phyloP scores from a whole-genome alignment of 805 yeast genomes.

The Starmerella bacillaris region DNA sequence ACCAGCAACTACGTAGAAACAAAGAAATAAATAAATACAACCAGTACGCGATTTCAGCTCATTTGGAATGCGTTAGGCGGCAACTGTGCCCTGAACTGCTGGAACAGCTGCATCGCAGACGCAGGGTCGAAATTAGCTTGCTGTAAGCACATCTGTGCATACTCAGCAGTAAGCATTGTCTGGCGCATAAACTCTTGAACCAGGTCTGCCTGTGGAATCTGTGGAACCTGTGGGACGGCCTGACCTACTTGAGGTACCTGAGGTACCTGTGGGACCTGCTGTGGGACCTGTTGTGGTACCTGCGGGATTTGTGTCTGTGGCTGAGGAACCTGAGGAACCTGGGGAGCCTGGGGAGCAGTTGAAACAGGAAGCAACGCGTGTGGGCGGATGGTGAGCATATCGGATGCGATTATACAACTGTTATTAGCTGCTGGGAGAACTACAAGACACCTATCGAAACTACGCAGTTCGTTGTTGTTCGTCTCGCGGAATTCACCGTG shows the following conservation, averaged over 20 bases:
- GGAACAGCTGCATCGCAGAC: conserved; percentile 51
- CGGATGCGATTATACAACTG: conserved; percentile 69
- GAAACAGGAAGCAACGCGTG: conserved; percentile 20
- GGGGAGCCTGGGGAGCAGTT: conserved; percentile 11
- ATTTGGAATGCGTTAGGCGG: conserved; percentile 37
- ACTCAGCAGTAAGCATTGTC: conserved; percentile 63
- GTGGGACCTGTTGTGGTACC: background rate
- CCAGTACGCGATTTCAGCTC: background rate
- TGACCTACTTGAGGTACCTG: conserved; percentile 8
- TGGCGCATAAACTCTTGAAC: conserved; percentile 47
- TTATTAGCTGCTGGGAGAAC: conserved; percentile 53
- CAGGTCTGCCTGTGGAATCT: conserved; percentile 32
- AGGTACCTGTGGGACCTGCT: background rate
- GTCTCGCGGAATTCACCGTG: conserved; percentile 74
- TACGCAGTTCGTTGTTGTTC: conserved; percentile 34
- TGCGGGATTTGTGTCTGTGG: background rate
- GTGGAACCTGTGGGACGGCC: background rate
- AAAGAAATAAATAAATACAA: too few species aligned
- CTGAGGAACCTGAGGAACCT: conserved; percentile 5
- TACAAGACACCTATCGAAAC: conserved; percentile 76
- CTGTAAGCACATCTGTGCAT: conserved; percentile 64
- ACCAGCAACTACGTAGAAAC: background rate
- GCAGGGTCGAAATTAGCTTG: conserved; percentile 75
- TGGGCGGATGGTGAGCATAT: conserved; percentile 50
- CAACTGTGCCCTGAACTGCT: conserved; percentile 41